Conservation (phyloP, 1,284 basidiomycete species). For the Stygiomarasmius scandens region DNA sequence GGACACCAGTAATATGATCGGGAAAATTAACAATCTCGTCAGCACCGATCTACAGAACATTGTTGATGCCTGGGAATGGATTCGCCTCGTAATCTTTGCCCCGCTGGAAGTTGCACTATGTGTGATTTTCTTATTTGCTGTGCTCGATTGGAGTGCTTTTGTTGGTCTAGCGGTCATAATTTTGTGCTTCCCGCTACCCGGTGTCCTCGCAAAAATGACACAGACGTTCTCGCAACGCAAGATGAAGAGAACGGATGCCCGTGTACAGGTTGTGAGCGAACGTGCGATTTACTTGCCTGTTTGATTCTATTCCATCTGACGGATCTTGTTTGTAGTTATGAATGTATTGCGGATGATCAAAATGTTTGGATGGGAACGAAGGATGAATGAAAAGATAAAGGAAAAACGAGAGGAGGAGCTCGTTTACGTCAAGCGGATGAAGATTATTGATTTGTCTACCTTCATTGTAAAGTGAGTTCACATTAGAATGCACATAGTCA, state of each 20-base stretch:
- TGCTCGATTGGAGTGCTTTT: conserved; percentile 57
- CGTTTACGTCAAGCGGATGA: conserved; percentile 43
- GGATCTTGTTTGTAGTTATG: conserved; percentile 35
- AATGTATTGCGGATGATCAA: conserved; percentile 67
- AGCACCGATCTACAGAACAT: conserved; percentile 3
- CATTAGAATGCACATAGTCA: conserved; percentile 5
- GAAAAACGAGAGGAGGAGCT: conserved; percentile 62
- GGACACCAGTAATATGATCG: background rate
- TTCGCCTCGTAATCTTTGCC: background rate
- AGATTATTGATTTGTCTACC: conserved; percentile 36
- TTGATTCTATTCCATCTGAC: background rate
- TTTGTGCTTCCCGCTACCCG: conserved; percentile 51
- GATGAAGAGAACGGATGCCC: conserved; percentile 25
- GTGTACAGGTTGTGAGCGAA: conserved; percentile 37
- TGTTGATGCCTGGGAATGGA: background rate
- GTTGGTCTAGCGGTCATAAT: conserved; percentile 56
- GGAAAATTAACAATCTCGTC: conserved; percentile 11
- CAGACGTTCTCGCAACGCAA: conserved; percentile 20
- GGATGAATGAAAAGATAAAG: conserved; percentile 51
- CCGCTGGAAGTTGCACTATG: conserved; percentile 5
- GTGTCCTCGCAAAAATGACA: conserved; percentile 27
- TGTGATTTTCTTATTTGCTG: conserved; percentile 40
- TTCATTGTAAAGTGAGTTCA: conserved; percentile 5
- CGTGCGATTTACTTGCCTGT: conserved; percentile 24
- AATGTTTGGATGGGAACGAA: conserved; percentile 71